Evolutionary conservation across 441 rosid species (phyloP), one percentile per base, ranked within the genome.

Genomic region (Eutrema salsugineum): DNA sequence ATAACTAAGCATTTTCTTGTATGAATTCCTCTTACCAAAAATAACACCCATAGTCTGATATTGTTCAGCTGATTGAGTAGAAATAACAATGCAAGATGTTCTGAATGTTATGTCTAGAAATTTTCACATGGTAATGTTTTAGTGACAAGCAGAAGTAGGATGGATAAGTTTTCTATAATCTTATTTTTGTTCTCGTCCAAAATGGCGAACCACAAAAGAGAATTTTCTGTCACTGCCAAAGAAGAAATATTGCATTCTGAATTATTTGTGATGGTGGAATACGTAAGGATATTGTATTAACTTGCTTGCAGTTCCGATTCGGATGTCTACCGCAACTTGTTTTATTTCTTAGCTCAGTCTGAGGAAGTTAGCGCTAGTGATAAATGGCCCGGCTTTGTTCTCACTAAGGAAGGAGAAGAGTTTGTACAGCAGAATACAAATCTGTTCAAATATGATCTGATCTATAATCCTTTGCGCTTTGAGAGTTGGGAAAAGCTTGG

Each of bases 341-440:
- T 91, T 82, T 91, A 90, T 80, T 88, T 85, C 75, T 79, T 93
- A 68, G 98, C 91, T 44, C 97, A 90, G 83, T 88, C 97, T 2
- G 99, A 93, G 84, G 99, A 96, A 83, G 88, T 87, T 88, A 93
- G 81, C 80, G 95, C 99, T 77, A 91, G 94, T 78, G 99, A 96
- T 82, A 96, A 93, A 77, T 91, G 97, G 98, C 96, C 99, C 10
- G 98, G 99, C 66, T 93, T 93, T 84, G 99, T 96, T 60, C 97
- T 96, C 72, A 91, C 98, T 36, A 90, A 86, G 82, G 98, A 96
- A 85, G 99, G 99, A 75, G 99, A 86, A 81, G 99, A 96, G 56
- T 96, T 96, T 88, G 93, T 93, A 48, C 96, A 96, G 85, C 99
- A 93, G 76, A 91, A 82, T 80, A 81, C 99, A 61, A 90, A 83